Evolutionary conservation across 176 grass and related monocot species (phyloP).

Genomic region (Paspalum notatum): DNA sequence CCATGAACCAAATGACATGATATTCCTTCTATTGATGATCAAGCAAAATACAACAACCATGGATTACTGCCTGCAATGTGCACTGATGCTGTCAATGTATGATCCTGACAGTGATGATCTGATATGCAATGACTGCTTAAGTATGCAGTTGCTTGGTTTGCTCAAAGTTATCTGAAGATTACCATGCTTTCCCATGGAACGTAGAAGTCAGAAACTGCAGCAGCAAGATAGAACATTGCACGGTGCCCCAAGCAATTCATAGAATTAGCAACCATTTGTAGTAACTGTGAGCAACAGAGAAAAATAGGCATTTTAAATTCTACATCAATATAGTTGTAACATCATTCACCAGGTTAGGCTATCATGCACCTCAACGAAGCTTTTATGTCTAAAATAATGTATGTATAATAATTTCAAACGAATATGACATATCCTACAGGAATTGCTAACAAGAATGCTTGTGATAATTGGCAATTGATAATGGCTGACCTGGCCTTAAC

Average conservation of each 20-base stretch:
- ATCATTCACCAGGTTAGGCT: slow-evolving; percentile 15
- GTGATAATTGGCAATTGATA: background rate
- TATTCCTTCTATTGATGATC: background rate
- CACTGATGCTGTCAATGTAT: too few relatives aligned
- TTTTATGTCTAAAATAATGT: slow-evolving; percentile 9
- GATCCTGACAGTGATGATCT: background rate
- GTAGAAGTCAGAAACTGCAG: slow-evolving; percentile 97
- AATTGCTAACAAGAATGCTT: too few relatives aligned
- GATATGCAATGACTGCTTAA: background rate
- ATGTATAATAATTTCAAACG: background rate
- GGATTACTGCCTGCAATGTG: background rate
- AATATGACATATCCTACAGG: too few relatives aligned
- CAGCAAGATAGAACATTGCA: slow-evolving; percentile 82
- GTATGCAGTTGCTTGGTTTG: slow-evolving; percentile 12
- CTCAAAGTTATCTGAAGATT: slow-evolving; percentile 13
- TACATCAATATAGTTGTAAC: background rate
- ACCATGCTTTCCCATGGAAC: slow-evolving; percentile 98
- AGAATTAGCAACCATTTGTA: slow-evolving; percentile 63
- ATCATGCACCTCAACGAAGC: background rate
- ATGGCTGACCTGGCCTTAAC: background rate
- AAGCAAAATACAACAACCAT: slow-evolving; percentile 13
- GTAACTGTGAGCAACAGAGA: slow-evolving; percentile 53
- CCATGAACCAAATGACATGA: background rate
- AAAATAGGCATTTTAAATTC: background rate
- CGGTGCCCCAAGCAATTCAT: slow-evolving; percentile 56